phyloP scores from a whole-genome alignment of 306 rosid species.

The Sicyos baderoa region DNA sequence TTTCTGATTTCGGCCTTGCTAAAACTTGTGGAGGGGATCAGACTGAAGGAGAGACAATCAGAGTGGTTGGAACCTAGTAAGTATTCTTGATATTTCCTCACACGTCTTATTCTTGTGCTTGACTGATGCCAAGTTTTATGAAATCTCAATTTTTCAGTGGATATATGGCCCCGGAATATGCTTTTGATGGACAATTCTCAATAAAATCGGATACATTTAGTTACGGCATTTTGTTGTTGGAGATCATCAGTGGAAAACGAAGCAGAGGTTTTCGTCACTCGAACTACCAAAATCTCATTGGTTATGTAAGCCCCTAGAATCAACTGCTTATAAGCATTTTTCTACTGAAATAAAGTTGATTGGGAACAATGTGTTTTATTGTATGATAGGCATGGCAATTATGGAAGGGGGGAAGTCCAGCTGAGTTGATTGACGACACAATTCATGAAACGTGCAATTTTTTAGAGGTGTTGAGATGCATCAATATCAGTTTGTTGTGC shows the following conservation, averaged over 20 bases:
- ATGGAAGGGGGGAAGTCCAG: slow-evolving; percentile 20
- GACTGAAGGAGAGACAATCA: slow-evolving; percentile 13
- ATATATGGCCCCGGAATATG: too few species aligned
- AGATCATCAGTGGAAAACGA: too few species aligned
- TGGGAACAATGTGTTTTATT: not conserved
- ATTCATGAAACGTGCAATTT: not conserved
- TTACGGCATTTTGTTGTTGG: too few species aligned
- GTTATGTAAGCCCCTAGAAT: too few species aligned
- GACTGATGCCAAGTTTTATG: too few species aligned
- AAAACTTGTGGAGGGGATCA: slow-evolving; percentile 24
- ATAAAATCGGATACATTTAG: too few species aligned
- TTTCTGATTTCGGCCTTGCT: slow-evolving; percentile 28
- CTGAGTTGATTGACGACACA: slow-evolving; percentile 19
- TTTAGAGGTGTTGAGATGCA: not conserved
- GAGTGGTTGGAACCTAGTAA: slow-evolving; percentile 28
- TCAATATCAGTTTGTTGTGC: slow-evolving; percentile 25
- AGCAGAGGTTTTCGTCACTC: too few species aligned
- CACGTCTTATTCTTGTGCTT: not conserved
- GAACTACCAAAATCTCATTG: too few species aligned
- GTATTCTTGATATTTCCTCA: not conserved
- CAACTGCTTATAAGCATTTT: not conserved
- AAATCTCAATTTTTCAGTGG: too few species aligned
- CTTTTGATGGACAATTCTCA: too few species aligned
- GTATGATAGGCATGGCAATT: slow-evolving; percentile 29
- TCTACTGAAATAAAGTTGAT: not conserved